phyloP scores from a whole-genome alignment of 2,329 filamentous ascomycete genomes.

The Epicoccum nigrum region DNA sequence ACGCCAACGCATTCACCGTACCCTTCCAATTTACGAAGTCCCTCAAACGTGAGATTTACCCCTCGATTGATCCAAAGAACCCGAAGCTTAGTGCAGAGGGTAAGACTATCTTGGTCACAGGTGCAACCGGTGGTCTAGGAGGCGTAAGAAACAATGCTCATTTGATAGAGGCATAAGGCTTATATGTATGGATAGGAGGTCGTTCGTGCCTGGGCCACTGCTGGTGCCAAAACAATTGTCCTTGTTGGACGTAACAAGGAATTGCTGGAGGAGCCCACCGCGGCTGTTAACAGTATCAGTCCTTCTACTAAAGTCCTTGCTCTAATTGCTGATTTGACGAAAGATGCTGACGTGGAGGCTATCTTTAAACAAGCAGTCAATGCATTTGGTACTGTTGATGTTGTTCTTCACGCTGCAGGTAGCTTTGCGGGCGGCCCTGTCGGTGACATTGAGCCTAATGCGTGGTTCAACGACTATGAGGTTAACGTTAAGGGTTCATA shows the following conservation, averaged over 20 bases:
- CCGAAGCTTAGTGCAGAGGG: slow-evolving; percentile 20
- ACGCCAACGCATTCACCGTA: slow-evolving; percentile 18
- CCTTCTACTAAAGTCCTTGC: slow-evolving; percentile 27
- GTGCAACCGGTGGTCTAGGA: slow-evolving; percentile 28
- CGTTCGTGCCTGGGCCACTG: no score
- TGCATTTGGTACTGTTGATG: slow-evolving; percentile 20
- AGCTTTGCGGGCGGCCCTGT: slow-evolving; percentile 6
- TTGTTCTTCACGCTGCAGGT: slow-evolving; percentile 27
- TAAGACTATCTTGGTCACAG: slow-evolving; percentile 30
- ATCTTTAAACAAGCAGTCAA: slow-evolving; percentile 22
- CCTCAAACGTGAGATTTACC: slow-evolving; percentile 26
- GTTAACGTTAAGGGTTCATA: slow-evolving; percentile 28
- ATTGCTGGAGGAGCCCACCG: slow-evolving; percentile 24
- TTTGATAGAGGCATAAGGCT: no score
- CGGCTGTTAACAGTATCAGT: slow-evolving; percentile 18
- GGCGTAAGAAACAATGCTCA: no score
- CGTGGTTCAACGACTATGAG: slow-evolving; percentile 23
- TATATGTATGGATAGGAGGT: no score
- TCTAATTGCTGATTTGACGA: slow-evolving; percentile 27
- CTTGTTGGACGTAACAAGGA: no score
- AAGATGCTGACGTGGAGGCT: slow-evolving; percentile 21
- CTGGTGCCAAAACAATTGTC: no score
- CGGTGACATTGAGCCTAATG: slow-evolving; percentile 7
- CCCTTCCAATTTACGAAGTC: slow-evolving; percentile 27
- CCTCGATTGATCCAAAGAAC: slow-evolving; percentile 22